Conservation (phyloP, 2,329 filamentous ascomycete species). For the Alternaria metachromatica region DNA sequence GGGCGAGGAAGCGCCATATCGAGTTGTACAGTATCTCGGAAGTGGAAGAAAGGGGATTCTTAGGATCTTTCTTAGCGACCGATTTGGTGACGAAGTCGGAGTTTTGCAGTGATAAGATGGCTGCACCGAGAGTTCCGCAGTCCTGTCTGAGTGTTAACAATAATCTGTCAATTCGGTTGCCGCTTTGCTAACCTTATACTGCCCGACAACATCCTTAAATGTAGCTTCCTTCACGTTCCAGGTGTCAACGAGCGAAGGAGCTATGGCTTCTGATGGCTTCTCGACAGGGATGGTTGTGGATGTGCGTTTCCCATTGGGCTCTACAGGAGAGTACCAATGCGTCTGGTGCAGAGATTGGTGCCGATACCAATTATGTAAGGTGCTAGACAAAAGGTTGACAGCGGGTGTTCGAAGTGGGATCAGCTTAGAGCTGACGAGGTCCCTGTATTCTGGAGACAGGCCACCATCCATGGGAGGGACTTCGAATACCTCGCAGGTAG, state of each 20-base stretch:
- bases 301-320: conserved; percentile 33
- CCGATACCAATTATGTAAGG: conserved; percentile 82
- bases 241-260: conserved; percentile 61
- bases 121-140: conserved; percentile 55
- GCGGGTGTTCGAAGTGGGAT: conserved; percentile 77
- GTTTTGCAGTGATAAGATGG: conserved; percentile 68
- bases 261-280: conserved; percentile 58
- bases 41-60: conserved; percentile 62
- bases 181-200: conserved; percentile 27
- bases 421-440: conserved; percentile 76
- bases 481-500: conserved; percentile 78
- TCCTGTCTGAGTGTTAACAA: conserved; percentile 26
- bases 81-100: conserved; percentile 73
- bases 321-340: conserved; percentile 72
- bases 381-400: conserved; percentile 77
- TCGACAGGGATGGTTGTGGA: conserved; percentile 68
- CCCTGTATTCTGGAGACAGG: conserved; percentile 79
- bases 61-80: conserved; percentile 62
- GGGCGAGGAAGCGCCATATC: conserved; percentile 87
- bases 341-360: conserved; percentile 78
- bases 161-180: not conserved
- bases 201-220: conserved; percentile 53
- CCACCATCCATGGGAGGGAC: conserved; percentile 86
- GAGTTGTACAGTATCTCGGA: conserved; percentile 77
- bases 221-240: conserved; percentile 76